These are phyloP conservation scores for Monosporozyma aquatica DNA, from an alignment of 805 yeast genomes.

Conservation along the genomic window DNA sequence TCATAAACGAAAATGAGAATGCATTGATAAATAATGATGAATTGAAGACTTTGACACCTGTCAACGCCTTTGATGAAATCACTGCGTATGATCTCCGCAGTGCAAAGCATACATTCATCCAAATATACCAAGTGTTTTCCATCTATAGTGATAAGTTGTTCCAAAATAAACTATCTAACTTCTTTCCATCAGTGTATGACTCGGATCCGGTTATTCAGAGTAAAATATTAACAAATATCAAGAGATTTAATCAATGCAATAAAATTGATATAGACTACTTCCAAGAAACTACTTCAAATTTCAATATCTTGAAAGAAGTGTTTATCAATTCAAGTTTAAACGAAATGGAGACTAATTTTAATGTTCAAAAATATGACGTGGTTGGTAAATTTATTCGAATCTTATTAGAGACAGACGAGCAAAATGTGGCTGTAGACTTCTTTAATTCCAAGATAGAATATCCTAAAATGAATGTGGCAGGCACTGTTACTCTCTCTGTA, in stretches of 20 bases:
- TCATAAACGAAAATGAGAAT: constrained; percentile 3
- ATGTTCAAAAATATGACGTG: constrained; percentile 36
- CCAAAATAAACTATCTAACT: constrained; percentile 16
- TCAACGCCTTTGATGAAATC: constrained; percentile 16
- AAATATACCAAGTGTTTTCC: constrained; percentile 15
- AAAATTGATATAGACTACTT: constrained; percentile 14
- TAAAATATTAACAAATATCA: constrained; percentile 16
- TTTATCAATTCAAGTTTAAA: constrained; percentile 62
- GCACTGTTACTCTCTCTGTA: constrained; percentile 4
- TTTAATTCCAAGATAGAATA: constrained; percentile 31
- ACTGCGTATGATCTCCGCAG: constrained; percentile 10
- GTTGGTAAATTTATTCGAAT: constrained; percentile 27
- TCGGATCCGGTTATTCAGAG: constrained; percentile 24
- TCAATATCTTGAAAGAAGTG: constrained; percentile 37
- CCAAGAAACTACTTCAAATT: constrained; percentile 14
- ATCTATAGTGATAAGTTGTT: constrained; percentile 18
- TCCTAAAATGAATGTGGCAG: constrained; percentile 10
- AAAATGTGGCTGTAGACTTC: constrained; percentile 32
- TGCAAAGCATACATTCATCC: constrained; percentile 12
- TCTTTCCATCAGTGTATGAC: constrained; percentile 20
- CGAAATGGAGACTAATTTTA: constrained; percentile 56
- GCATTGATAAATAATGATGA: constrained; percentile 4
- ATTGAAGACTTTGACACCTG: constrained; percentile 4
- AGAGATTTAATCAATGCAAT: constrained; percentile 17
- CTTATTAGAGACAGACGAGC: constrained; percentile 33